Evolutionary conservation across 352 stramenopile species (phyloP), one percentile per base, ranked within the genome.

Genomic region (Saprolegnia parasitica): DNA sequence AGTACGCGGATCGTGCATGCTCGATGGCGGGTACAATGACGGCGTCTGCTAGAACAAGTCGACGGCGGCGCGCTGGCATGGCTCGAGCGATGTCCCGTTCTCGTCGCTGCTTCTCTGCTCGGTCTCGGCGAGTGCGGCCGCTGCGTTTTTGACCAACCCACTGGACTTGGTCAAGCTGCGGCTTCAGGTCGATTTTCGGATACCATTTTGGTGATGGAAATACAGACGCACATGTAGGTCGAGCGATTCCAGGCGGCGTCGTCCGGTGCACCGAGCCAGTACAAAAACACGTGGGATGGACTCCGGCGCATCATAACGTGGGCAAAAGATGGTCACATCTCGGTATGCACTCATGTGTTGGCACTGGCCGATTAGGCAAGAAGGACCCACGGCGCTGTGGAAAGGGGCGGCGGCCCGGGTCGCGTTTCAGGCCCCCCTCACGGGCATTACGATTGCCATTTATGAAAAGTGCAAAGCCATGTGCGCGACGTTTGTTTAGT

Each of bases 141-240:
- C 97, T 1, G 98, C 95, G 4, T 97, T 97, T 72, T 71, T 98
- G n/a, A 99, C 97, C 6, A 98, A 96, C 66, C 97, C 97, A 13
- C 76, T 99, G 21, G 96, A 99, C 72, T 86, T 99, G 62, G 93
- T 96, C 45, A 99, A 99, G 73, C 81, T 99, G 5, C 84, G 96
- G 20, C 80, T 99, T 10, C 96, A 99, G 87, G 92, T 98, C 76
- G 88, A 73, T 50, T 3, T 99, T 11, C 96, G 99, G 87, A 91
- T 98, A 74, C 75, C 87, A 74, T 50, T 16, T 5, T 45, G 61
- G 18, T 37, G 42, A 15, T 8, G 42, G 3, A 15, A 49, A 15
- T n/a, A 15, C 39, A 16, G 8, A 46, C 39, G 15, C 77, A 70
- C 74, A 58, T 54, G 58, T 73, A 81, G 76, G 76, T 83, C n/a